These are phyloP conservation scores for Ocimum tenuiflorum DNA, from an alignment of 257 asterid genomes.

Conservation along the genomic window DNA sequence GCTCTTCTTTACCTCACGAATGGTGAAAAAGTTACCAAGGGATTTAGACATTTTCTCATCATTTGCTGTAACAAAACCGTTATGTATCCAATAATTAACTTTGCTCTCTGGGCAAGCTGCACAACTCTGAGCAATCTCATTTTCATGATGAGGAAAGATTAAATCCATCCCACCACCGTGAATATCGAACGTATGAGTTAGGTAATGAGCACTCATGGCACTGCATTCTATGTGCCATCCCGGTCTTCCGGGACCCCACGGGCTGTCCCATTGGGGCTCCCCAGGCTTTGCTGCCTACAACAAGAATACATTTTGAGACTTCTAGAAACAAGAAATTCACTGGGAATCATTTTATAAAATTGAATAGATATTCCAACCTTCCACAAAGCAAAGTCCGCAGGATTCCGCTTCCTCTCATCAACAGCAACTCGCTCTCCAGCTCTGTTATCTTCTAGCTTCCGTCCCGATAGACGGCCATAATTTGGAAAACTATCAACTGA, in stretches of 20 bases:
- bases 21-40: conserved; percentile 71
- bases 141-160: conserved; percentile 85
- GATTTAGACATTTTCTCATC: conserved; percentile 92
- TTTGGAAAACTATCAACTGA: conserved; percentile 60
- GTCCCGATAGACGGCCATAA: conserved; percentile 68
- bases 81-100: conserved; percentile 71
- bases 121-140: conserved; percentile 87
- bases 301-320: not conserved
- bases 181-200: conserved; percentile 71
- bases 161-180: conserved; percentile 97
- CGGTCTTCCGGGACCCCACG: conserved; percentile 96
- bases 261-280: conserved; percentile 87
- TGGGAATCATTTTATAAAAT: not conserved
- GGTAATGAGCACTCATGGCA: conserved; percentile 86
- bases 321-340: not conserved
- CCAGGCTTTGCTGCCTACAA: conserved; percentile 81
- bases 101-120: conserved; percentile 83
- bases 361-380: conserved; percentile 38
- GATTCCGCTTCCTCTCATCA: conserved; percentile 64
- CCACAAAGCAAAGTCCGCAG: conserved; percentile 91
- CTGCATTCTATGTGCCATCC: conserved; percentile 98
- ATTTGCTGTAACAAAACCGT: conserved; percentile 71
- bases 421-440: conserved; percentile 66
- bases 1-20: conserved; percentile 55
- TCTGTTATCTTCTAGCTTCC: conserved; percentile 69